Conservation (phyloP, 495 filamentous ascomycete species). For the Monascus purpureus region DNA sequence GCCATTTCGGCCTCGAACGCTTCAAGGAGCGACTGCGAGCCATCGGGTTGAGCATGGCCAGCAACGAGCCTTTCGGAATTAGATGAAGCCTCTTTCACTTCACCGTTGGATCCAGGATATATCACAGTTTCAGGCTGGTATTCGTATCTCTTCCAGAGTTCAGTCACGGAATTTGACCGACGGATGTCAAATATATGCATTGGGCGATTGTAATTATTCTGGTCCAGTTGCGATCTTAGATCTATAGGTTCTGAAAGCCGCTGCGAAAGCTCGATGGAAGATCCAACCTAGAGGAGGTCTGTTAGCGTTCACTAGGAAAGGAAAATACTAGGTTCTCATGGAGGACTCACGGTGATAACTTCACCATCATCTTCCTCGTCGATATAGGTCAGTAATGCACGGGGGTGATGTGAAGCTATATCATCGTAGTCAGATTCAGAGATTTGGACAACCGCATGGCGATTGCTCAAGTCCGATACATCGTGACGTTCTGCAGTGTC, state of each 20-base stretch:
- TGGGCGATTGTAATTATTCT: constrained; percentile 7
- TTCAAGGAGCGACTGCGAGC: constrained; percentile 24
- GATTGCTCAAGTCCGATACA: constrained; percentile 1
- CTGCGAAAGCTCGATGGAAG: constrained; percentile 35
- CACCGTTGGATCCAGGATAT: constrained; percentile 1
- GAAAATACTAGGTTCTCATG: neutral
- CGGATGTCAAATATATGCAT: constrained; percentile 37
- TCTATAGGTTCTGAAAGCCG: constrained; percentile 32
- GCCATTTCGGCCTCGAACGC: constrained; percentile 41
- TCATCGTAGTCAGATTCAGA: constrained; percentile 34
- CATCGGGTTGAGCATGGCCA: constrained; percentile 1
- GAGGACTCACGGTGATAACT: constrained; percentile 33
- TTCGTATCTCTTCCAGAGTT: constrained; percentile 28
- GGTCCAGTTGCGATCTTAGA: constrained; percentile 1
- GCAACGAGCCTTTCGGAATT: neutral
- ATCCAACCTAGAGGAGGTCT: constrained; percentile 26
- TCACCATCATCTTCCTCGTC: constrained; percentile 45
- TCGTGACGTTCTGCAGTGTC: too few species aligned
- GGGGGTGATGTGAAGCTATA: constrained; percentile 31
- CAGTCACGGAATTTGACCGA: constrained; percentile 27
- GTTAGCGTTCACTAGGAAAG: constrained; percentile 5
- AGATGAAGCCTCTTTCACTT: constrained; percentile 1
- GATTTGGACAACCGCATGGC: constrained; percentile 21
- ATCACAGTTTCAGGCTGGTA: neutral
- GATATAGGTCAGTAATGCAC: constrained; percentile 35